These are phyloP conservation scores for Martensiomyces pterosporus DNA, from an alignment of 192 early-diverging fungal species.

Conservation along the genomic window DNA sequence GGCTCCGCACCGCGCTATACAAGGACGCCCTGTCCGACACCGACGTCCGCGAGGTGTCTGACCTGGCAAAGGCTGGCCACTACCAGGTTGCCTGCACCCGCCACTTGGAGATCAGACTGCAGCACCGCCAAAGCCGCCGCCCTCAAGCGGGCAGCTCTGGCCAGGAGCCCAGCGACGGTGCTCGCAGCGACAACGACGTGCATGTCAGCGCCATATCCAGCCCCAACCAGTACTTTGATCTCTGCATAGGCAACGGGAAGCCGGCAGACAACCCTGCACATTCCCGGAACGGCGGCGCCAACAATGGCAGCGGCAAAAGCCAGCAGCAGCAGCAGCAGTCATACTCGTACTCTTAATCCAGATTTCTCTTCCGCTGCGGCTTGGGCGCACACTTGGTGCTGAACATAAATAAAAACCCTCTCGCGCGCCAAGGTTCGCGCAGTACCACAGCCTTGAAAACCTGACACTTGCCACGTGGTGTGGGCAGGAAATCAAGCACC, in stretches of 20 bases:
- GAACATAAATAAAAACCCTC: too few relatives aligned
- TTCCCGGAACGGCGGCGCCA: neutral
- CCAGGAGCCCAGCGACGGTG: constrained; percentile 17
- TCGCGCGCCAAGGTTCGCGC: too few relatives aligned
- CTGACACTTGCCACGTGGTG: too few relatives aligned
- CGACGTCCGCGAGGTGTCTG: constrained; percentile 61
- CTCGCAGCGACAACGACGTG: constrained; percentile 13
- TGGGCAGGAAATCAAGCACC: too few relatives aligned
- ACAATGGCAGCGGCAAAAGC: too few relatives aligned
- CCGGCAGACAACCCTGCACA: neutral
- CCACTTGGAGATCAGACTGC: constrained; percentile 72
- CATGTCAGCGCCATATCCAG: constrained; percentile 73
- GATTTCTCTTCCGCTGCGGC: too few relatives aligned
- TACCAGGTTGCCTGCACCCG: constrained; percentile 92
- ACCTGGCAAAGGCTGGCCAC: constrained; percentile 67
- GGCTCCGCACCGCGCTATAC: constrained; percentile 59
- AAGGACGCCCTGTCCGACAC: constrained; percentile 57
- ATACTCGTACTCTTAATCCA: too few relatives aligned
- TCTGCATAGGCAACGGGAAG: constrained; percentile 40
- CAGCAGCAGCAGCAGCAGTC: too few relatives aligned
- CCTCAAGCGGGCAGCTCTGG: too few relatives aligned
- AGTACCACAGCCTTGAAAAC: too few relatives aligned
- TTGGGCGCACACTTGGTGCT: too few relatives aligned
- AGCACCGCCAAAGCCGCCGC: too few relatives aligned
- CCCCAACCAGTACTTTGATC: constrained; percentile 93